A percentile compares a stretch with the other conserved stretches of the same genome.
These are phyloP conservation scores for Diaporthe capsici DNA, from an alignment of 2,329 filamentous ascomycete species.

Conservation along the genomic window DNA sequence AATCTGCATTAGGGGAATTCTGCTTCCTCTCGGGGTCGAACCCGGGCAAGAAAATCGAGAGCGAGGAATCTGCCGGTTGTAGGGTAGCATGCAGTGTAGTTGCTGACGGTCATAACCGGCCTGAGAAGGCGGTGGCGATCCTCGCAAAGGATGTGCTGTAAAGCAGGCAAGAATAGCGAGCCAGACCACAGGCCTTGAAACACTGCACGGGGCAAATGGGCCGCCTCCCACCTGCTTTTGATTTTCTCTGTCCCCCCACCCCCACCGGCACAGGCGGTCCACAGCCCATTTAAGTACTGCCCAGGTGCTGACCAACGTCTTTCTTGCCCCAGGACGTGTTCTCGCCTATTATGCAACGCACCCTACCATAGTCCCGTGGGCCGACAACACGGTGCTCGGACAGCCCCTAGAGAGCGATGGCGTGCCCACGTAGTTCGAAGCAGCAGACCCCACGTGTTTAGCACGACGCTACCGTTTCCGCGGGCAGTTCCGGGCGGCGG, in stretches of 20 bases:
- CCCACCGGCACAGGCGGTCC: neutral
- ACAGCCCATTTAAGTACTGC: neutral
- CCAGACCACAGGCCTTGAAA: neutral
- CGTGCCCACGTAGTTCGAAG: neutral
- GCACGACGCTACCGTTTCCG: neutral
- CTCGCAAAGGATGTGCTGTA: slow-evolving; percentile 4
- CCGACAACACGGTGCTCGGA: neutral
- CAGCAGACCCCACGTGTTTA: neutral
- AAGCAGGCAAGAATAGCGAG: neutral
- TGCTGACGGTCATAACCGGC: neutral
- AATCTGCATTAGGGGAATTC: neutral
- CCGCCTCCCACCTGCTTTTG: neutral
- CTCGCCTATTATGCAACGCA: neutral
- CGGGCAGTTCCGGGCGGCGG: neutral
- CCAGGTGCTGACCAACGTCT: neutral
- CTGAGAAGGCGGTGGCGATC: neutral
- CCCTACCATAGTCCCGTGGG: neutral
- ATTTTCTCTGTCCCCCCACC: neutral
- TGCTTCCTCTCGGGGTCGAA: neutral
- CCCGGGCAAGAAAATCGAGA: neutral
- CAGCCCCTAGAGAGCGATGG: neutral
- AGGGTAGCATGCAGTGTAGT: neutral
- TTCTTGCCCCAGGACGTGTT: neutral
- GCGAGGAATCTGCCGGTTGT: neutral
- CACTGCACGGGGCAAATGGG: neutral